A percentile compares a stretch with the other conserved stretches of the same genome.
These are phyloP conservation scores for Pseudotsuga menziesii DNA, from an alignment of 75 land plant species.

Conservation along the genomic window DNA sequence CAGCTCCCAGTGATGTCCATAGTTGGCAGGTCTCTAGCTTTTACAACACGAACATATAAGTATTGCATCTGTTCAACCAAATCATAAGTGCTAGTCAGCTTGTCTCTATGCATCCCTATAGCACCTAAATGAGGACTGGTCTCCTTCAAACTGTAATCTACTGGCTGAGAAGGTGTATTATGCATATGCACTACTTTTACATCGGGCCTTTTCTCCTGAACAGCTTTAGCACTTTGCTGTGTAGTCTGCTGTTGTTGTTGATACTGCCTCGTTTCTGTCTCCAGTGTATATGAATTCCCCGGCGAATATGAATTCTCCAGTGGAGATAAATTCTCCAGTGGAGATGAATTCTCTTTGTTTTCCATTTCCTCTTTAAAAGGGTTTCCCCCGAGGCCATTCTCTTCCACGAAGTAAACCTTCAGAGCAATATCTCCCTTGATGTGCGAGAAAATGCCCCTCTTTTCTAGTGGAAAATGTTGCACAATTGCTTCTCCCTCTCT, in stretches of 20 bases:
- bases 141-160: constrained; percentile 24
- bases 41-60: constrained; percentile 55
- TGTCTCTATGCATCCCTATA: constrained; percentile 9
- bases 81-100: constrained; percentile 50
- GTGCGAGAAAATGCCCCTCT: constrained; percentile 52
- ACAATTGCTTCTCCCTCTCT: constrained; percentile 51
- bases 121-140: constrained; percentile 17
- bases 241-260: neutral
- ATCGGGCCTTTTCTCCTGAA: constrained; percentile 8
- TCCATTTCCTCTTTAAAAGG: neutral
- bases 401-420: constrained; percentile 55
- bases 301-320: neutral
- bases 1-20: constrained; percentile 51
- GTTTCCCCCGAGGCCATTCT: constrained; percentile 7
- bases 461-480: constrained; percentile 63
- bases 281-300: constrained; percentile 8
- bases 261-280: neutral
- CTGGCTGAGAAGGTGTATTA: neutral
- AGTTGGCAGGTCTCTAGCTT: constrained; percentile 45
- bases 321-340: constrained; percentile 2
- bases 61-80: constrained; percentile 80
- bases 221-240: constrained; percentile 11
- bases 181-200: constrained; percentile 16
- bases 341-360: constrained; percentile 9
- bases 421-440: constrained; percentile 71